A percentile compares a stretch with the other conserved stretches of the same genome.
Conservation (phyloP, 805 yeast species). For the Yamadazyma takamatsuzukensis region DNA sequence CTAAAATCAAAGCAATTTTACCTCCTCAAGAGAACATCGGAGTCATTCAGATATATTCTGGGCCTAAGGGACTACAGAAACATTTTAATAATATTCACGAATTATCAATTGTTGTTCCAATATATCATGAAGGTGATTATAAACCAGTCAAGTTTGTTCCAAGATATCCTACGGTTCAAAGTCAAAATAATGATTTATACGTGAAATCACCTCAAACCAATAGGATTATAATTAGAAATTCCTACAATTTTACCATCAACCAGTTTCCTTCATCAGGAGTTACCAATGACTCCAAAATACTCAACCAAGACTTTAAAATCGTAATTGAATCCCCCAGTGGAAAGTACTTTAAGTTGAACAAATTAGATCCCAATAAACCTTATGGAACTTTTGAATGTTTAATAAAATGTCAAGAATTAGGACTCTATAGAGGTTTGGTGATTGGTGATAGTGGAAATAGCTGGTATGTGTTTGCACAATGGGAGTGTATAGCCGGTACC, state of each 20-base stretch:
- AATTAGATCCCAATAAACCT: constrained; percentile 44
- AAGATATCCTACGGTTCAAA: constrained; percentile 66
- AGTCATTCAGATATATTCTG: constrained; percentile 70
- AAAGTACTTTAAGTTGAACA: constrained; percentile 56
- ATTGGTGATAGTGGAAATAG: constrained; percentile 72
- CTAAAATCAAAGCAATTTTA: constrained; percentile 74
- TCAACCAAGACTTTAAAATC: constrained; percentile 48
- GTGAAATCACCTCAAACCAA: constrained; percentile 81
- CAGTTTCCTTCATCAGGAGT: constrained; percentile 59
- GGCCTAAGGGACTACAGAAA: constrained; percentile 56
- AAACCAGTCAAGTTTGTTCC: constrained; percentile 66
- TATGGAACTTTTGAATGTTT: constrained; percentile 59
- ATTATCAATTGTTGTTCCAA: constrained; percentile 68
- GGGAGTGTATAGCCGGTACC: constrained; percentile 55
- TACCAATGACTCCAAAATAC: constrained; percentile 29
- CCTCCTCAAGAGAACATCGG: constrained; percentile 73
- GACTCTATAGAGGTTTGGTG: constrained; percentile 80
- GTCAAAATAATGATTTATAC: constrained; percentile 71
- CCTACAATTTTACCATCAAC: constrained; percentile 60
- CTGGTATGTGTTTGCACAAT: constrained; percentile 89
- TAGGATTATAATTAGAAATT: constrained; percentile 50
- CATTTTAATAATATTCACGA: constrained; percentile 60
- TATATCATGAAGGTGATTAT: constrained; percentile 65
- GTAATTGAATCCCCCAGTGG: constrained; percentile 87
- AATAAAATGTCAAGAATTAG: constrained; percentile 64